These are phyloP conservation scores for Cardamine resedifolia DNA, from an alignment of 345 rosid species.

Conservation along the genomic window DNA sequence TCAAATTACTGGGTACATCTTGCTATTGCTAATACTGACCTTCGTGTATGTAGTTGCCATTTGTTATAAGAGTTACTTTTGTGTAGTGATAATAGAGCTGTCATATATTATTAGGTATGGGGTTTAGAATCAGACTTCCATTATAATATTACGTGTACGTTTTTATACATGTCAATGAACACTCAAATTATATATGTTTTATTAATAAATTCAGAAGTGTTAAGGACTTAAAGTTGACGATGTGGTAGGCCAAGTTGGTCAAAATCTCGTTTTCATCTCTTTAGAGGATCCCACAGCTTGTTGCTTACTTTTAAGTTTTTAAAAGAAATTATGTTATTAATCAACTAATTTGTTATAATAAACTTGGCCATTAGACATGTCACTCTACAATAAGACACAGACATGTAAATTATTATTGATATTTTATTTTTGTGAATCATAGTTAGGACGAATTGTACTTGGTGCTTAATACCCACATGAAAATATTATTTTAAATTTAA, in stretches of 20 bases:
- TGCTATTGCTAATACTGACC: neutral
- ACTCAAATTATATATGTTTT: conserved; percentile 24
- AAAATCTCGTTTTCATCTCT: conserved; percentile 18
- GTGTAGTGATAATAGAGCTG: conserved; percentile 28
- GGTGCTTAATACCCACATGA: conserved; percentile 24
- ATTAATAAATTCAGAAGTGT: conserved; percentile 18
- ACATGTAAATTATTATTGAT: neutral
- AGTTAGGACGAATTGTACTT: conserved; percentile 26
- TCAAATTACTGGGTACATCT: conserved; percentile 5
- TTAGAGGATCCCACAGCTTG: conserved; percentile 40
- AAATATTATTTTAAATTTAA: conserved; percentile 4
- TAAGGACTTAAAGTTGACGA: conserved; percentile 39
- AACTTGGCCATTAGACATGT: conserved; percentile 35
- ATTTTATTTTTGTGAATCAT: neutral
- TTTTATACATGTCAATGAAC: conserved; percentile 38
- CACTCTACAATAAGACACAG: conserved; percentile 30
- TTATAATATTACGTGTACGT: conserved; percentile 23
- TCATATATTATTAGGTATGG: conserved; percentile 33
- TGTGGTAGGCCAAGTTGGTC: conserved; percentile 37
- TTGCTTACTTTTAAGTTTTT: neutral
- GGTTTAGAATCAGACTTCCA: conserved; percentile 23
- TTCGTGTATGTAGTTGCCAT: conserved; percentile 13
- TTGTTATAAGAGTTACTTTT: conserved; percentile 1
- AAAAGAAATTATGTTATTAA: neutral
- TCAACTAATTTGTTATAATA: neutral